These are phyloP conservation scores for Mycena vitilis DNA, from an alignment of 768 basidiomycete species.

Conservation along the genomic window DNA sequence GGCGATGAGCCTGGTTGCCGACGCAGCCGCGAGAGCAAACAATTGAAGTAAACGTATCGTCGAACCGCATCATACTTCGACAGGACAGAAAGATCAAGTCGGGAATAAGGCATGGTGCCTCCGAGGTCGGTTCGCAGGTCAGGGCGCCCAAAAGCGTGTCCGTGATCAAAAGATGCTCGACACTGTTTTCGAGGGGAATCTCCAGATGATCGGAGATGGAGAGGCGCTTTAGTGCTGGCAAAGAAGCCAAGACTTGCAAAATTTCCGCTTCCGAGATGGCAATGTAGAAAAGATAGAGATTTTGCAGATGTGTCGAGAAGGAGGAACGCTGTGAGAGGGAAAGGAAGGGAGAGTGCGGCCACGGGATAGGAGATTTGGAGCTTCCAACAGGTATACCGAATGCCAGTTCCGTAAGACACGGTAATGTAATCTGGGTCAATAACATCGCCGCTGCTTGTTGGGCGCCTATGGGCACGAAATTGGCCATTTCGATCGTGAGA, in stretches of 20 bases:
- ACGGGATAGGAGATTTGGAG: not conserved
- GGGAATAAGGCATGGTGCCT: too few species aligned
- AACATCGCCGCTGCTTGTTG: not conserved
- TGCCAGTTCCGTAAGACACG: not conserved
- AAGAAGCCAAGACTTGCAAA: not conserved
- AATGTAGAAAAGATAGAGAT: not conserved
- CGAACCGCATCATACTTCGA: too few species aligned
- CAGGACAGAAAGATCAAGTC: too few species aligned
- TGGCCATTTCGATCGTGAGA: not conserved
- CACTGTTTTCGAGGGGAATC: not conserved
- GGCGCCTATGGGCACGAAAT: not conserved
- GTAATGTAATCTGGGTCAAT: not conserved
- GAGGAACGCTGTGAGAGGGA: conserved; percentile 6
- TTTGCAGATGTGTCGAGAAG: not conserved
- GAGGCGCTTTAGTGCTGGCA: not conserved
- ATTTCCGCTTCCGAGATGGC: not conserved
- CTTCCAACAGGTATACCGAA: not conserved
- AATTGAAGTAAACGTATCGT: too few species aligned
- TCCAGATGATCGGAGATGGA: not conserved
- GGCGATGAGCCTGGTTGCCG: too few species aligned
- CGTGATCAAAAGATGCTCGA: conserved; percentile 3
- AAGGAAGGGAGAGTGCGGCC: conserved; percentile 5
- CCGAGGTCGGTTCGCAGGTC: not conserved
- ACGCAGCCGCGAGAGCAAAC: too few species aligned
- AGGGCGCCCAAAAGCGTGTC: conserved; percentile 2